Evolutionary conservation across 306 rosid species (phyloP).

Genomic region (Vigna hirtella): DNA sequence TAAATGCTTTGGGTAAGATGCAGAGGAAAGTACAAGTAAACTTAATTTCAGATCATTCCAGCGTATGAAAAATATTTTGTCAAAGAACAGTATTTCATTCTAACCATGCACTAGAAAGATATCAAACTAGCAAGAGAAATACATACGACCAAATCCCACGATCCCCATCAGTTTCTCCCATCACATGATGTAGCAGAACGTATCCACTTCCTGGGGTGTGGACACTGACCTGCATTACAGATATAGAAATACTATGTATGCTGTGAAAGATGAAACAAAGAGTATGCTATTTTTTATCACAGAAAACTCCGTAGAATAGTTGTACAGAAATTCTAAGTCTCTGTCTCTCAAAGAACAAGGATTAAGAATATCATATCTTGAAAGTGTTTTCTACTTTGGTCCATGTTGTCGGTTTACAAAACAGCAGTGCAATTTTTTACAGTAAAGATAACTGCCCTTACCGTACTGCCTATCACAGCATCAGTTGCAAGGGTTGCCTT

Average conservation of each 20-base stretch:
- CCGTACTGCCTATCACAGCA: slow-evolving; percentile 89
- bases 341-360: slow-evolving; percentile 22
- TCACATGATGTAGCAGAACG: slow-evolving; percentile 94
- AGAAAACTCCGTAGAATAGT: slow-evolving; percentile 38
- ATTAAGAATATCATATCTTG: slow-evolving; percentile 27
- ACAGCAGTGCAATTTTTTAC: slow-evolving; percentile 6
- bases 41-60: slow-evolving; percentile 27
- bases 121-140: slow-evolving; percentile 49
- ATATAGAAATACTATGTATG: slow-evolving; percentile 14
- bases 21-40: slow-evolving; percentile 8
- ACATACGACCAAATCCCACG: slow-evolving; percentile 98
- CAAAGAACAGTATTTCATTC: slow-evolving; percentile 41
- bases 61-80: slow-evolving; percentile 36
- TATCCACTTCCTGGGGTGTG: slow-evolving; percentile 97
- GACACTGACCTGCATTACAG: slow-evolving; percentile 70
- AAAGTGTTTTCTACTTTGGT: slow-evolving; percentile 7
- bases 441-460: slow-evolving; percentile 52
- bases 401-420: slow-evolving; percentile 6
- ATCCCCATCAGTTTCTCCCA: slow-evolving; percentile 97
- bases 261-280: slow-evolving; percentile 28
- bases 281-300: slow-evolving; percentile 3
- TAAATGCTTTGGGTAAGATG: neutral
- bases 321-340: slow-evolving; percentile 8
- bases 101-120: slow-evolving; percentile 41
- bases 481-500: slow-evolving; percentile 95